Conservation (phyloP, 805 yeast species). For the Brettanomyces bruxellensis region DNA sequence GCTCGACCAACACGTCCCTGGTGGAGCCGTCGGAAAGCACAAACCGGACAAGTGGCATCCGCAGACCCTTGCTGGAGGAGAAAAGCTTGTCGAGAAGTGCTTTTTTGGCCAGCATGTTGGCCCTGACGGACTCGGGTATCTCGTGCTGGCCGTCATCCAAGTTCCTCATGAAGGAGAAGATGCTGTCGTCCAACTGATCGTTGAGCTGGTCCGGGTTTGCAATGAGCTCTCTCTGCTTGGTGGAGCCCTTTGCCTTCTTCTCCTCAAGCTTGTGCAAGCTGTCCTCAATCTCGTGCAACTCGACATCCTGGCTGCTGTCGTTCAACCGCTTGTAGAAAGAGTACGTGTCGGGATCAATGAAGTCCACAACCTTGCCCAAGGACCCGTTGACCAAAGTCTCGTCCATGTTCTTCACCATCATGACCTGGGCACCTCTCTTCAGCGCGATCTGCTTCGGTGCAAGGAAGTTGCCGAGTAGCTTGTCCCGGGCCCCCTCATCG, state of each 20-base stretch:
- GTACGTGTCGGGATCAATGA: constrained; percentile 41
- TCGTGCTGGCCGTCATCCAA: constrained; percentile 3
- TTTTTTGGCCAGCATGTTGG: constrained; percentile 37
- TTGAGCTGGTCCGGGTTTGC: constrained; percentile 14
- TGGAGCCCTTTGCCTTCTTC: constrained; percentile 9
- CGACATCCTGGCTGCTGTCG: constrained; percentile 4
- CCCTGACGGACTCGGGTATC: constrained; percentile 15
- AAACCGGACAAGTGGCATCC: constrained; percentile 74
- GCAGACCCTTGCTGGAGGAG: constrained; percentile 33
- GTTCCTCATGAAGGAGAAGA: constrained; percentile 38
- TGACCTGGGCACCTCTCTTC: constrained; percentile 71
- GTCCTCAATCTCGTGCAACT: constrained; percentile 5
- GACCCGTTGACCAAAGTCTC: constrained; percentile 71
- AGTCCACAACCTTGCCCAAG: constrained; percentile 49
- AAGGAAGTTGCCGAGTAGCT: constrained; percentile 45
- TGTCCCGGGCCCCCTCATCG: constrained; percentile 34
- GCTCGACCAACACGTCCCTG: constrained; percentile 68
- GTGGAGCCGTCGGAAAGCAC: constrained; percentile 60
- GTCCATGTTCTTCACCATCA: constrained; percentile 73
- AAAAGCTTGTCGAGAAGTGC: constrained; percentile 34
- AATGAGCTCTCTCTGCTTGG: constrained; percentile 4
- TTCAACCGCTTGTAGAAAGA: constrained; percentile 25
- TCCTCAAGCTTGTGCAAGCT: constrained; percentile 12
- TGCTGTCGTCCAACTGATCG: constrained; percentile 31
- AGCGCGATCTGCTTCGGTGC: constrained; percentile 50